Evolutionary conservation across 1,284 basidiomycete genomes (phyloP).

Genomic region (Anthracocystis panici-leucophaei): DNA sequence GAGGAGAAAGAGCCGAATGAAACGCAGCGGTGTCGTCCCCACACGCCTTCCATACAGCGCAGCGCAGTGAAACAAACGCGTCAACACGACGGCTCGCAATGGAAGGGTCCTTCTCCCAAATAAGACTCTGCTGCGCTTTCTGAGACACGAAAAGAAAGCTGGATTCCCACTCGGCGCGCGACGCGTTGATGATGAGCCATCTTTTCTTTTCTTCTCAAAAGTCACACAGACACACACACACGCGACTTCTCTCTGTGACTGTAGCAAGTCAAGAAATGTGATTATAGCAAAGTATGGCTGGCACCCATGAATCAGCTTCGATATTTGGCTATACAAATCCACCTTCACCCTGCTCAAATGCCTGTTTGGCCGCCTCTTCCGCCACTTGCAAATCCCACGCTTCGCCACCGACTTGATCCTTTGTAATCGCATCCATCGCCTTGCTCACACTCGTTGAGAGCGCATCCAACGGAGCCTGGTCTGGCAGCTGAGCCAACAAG

Average conservation of each 20-base stretch:
- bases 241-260: no score
- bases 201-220: constrained; percentile 1
- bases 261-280: background rate
- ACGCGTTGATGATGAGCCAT: constrained; percentile 6
- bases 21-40: constrained; percentile 1
- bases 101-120: no score
- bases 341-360: constrained; percentile 43
- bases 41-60: background rate
- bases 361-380: constrained; percentile 36
- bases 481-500: constrained; percentile 10
- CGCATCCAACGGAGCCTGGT: constrained; percentile 2
- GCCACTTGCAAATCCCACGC: constrained; percentile 39
- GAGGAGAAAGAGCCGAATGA: background rate
- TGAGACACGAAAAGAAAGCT: no score
- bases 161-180: background rate
- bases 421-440: constrained; percentile 16
- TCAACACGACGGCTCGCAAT: no score
- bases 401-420: constrained; percentile 30
- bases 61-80: background rate
- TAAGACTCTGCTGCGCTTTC: no score
- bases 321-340: constrained; percentile 34
- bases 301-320: background rate
- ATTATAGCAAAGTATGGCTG: background rate
- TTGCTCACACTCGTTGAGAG: constrained; percentile 6
- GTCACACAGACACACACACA: background rate